phyloP scores from a whole-genome alignment of 495 filamentous ascomycete genomes.

The Talaromyces nanjingensis region DNA sequence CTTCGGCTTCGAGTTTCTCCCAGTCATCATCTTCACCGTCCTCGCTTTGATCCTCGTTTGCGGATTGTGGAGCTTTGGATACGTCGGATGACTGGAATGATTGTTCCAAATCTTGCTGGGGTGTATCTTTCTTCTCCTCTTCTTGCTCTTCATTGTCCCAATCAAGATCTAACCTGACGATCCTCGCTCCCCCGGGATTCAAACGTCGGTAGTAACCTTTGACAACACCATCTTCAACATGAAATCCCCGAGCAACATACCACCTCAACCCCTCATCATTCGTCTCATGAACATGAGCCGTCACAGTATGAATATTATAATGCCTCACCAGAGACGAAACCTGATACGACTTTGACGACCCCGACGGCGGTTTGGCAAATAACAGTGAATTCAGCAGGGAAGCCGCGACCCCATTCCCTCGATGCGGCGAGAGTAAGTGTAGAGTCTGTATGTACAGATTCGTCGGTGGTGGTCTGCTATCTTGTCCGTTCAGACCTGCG shows the following conservation, averaged over 20 bases:
- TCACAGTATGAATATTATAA: conserved; percentile 48
- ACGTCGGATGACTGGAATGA: not conserved
- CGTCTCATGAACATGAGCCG: conserved; percentile 91
- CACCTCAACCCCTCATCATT: conserved; percentile 81
- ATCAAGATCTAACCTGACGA: conserved; percentile 51
- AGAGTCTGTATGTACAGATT: conserved; percentile 86
- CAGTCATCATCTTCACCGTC: conserved; percentile 33
- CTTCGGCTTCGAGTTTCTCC: conserved; percentile 39
- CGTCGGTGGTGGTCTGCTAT: conserved; percentile 20
- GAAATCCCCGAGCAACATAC: conserved; percentile 81
- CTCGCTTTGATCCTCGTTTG: not conserved
- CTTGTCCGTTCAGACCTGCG: conserved; percentile 14
- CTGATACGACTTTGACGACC: conserved; percentile 18
- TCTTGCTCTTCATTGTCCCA: conserved; percentile 17
- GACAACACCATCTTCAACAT: conserved; percentile 46
- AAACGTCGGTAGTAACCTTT: conserved; percentile 80
- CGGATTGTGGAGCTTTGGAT: not conserved
- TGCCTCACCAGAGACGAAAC: conserved; percentile 44
- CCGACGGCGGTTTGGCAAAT: conserved; percentile 38
- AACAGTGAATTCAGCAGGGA: conserved; percentile 54
- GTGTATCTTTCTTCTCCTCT: not conserved
- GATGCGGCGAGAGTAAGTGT: conserved; percentile 73
- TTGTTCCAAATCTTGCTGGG: not conserved
- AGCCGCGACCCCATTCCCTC: conserved; percentile 69
- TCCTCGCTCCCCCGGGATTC: conserved; percentile 69